Conservation (phyloP, 2,329 filamentous ascomycete genomes). For the Trichophyton schoenleinii region DNA sequence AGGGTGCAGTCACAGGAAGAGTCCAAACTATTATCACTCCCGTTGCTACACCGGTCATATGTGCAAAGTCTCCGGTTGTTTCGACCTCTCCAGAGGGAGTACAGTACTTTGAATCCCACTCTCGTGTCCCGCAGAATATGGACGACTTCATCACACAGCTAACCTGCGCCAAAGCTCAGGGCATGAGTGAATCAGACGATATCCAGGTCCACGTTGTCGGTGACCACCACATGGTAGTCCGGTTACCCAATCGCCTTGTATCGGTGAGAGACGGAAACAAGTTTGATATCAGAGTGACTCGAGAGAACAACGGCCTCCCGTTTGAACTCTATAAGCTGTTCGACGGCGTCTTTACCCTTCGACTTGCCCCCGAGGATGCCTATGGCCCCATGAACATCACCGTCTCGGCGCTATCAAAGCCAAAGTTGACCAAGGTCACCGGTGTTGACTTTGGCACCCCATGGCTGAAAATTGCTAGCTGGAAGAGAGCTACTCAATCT, state of each 20-base stretch:
- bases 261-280: conserved; percentile 32
- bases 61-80: neutral
- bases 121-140: conserved; percentile 12
- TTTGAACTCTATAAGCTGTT: conserved; percentile 37
- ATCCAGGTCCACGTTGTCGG: conserved; percentile 43
- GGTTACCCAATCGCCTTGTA: conserved; percentile 34
- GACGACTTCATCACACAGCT: conserved; percentile 19
- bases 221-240: conserved; percentile 42
- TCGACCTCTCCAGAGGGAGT: neutral
- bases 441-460: conserved; percentile 34
- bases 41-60: neutral
- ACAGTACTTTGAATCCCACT: neutral
- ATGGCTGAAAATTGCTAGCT: conserved; percentile 36
- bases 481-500: conserved; percentile 31
- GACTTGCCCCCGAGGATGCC: conserved; percentile 38
- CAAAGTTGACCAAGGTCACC: conserved; percentile 24
- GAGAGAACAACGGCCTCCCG: conserved; percentile 29
- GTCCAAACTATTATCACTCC: neutral
- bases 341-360: conserved; percentile 42
- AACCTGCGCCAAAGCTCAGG: conserved; percentile 12
- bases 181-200: conserved; percentile 13
- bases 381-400: conserved; percentile 39
- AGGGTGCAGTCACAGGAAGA: neutral
- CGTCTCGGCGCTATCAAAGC: conserved; percentile 29
- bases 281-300: conserved; percentile 39